Base-by-base conservation (phyloP, 2,329 filamentous ascomycete species). In the Orbilia ellipsospora region DNA sequence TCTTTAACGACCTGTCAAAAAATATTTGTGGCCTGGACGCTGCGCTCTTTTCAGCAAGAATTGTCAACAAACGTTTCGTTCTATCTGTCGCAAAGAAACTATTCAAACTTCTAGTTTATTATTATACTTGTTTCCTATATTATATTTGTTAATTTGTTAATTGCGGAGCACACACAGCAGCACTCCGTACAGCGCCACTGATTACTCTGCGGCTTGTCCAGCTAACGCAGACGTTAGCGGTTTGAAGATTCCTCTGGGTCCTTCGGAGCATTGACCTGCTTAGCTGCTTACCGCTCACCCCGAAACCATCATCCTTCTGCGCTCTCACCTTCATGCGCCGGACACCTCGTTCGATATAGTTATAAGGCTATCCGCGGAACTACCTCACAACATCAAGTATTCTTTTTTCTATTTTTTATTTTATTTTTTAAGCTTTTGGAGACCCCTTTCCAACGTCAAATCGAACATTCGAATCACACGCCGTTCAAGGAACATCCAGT, bases 321-420 rank as follows among this genome's bases (percentile, higher is more conserved):
- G 28, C 56, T 65, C 60, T 65, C 45, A 65, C 61, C 57, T 74
- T 74, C 63, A 74, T 74, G 70, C 70, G 63, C 56, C 52, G 16
- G 18, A 40, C 42, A 57, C 57, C 51, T n/a, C 50, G 23, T 18
- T 16, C 51, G 42, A 40, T 57, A 48, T 28, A 48, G 44, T 36
- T 36, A 36, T 36, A 36, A 36, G 8, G 31, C 31, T 36, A 36
- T 36, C 31, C 31, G 10, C 10, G 10, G 31, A 36, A 7, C 31
- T 6, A 36, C 8, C 5, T 36, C 31, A 36, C 31, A 36, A 36
- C 31, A 36, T 36, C 31, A 36, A 36, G 31, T 36, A 10, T 36
- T 31, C 28, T n/a, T n/a, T n/a, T n/a, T n/a, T n/a, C n/a, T n/a
- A n/a, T n/a, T n/a, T n/a, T 23, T 36, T 36, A 36, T 36, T 51